phyloP scores from a whole-genome alignment of 179 eudicot species.

The Nepenthes alata region DNA sequence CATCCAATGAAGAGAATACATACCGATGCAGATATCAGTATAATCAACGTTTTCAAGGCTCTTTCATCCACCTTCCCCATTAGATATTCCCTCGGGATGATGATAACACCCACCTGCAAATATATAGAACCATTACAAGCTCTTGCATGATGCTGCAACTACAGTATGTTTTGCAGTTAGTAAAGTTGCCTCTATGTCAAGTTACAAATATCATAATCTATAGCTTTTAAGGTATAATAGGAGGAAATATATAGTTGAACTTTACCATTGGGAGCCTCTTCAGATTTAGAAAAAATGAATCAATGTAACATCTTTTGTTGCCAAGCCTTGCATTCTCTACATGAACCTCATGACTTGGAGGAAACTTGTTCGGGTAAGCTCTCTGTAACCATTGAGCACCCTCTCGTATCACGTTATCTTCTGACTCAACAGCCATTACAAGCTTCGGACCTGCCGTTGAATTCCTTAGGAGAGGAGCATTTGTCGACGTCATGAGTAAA shows the following conservation, averaged over 20 bases:
- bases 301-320: slow-evolving; percentile 60
- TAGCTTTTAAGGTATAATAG: neutral
- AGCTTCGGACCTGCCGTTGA: slow-evolving; percentile 62
- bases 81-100: slow-evolving; percentile 82
- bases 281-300: slow-evolving; percentile 76
- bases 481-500: slow-evolving; percentile 81
- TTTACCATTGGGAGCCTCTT: slow-evolving; percentile 93
- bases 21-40: slow-evolving; percentile 72
- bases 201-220: neutral
- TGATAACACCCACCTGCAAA: slow-evolving; percentile 85
- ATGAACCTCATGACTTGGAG: slow-evolving; percentile 59
- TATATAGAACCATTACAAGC: neutral
- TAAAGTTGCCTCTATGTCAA: neutral
- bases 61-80: slow-evolving; percentile 92
- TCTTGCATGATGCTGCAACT: neutral
- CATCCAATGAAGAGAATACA: slow-evolving; percentile 81
- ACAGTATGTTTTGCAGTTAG: neutral
- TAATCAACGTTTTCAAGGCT: slow-evolving; percentile 65
- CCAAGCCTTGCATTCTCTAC: slow-evolving; percentile 68
- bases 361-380: slow-evolving; percentile 37
- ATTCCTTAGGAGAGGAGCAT: slow-evolving; percentile 58
- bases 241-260: neutral
- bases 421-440: slow-evolving; percentile 62
- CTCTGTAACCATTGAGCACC: slow-evolving; percentile 73
- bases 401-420: slow-evolving; percentile 48